These are phyloP conservation scores for Ogataea nitratoaversa DNA, from an alignment of 805 yeast species.

Conservation along the genomic window DNA sequence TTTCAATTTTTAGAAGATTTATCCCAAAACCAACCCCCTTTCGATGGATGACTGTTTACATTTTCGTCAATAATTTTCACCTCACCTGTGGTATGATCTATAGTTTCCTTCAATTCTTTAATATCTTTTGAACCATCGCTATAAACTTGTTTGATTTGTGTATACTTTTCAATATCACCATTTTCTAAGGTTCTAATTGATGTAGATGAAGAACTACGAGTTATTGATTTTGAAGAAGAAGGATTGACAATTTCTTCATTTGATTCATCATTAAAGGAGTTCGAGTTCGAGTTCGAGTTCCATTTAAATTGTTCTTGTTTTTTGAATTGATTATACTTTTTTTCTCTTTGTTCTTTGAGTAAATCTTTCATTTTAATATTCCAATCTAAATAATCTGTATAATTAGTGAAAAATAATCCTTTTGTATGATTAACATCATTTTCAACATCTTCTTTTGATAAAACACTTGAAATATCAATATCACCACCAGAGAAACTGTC, in stretches of 20 bases:
- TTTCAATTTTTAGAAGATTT: conserved; percentile 5
- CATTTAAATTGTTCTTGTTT: conserved; percentile 24
- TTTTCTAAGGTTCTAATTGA: conserved; percentile 35
- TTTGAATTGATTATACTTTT: conserved; percentile 21
- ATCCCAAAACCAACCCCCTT: conserved; percentile 31
- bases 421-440: conserved; percentile 35
- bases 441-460: conserved; percentile 60
- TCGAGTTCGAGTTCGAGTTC: conserved; percentile 8
- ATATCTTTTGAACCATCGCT: conserved; percentile 41
- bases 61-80: conserved; percentile 24
- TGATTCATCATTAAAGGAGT: neutral
- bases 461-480: conserved; percentile 9
- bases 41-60: conserved; percentile 8
- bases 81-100: conserved; percentile 34
- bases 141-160: conserved; percentile 33
- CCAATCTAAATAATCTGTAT: conserved; percentile 67
- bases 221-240: conserved; percentile 12
- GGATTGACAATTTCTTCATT: conserved; percentile 17
- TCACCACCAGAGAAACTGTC: conserved; percentile 22
- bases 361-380: conserved; percentile 47
- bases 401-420: conserved; percentile 62
- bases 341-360: conserved; percentile 34
- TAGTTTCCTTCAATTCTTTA: conserved; percentile 34
- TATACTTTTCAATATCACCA: conserved; percentile 40
- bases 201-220: conserved; percentile 37